These are phyloP conservation scores for Lotmaria passim DNA, from an alignment of 208 protist species.

Conservation along the genomic window DNA sequence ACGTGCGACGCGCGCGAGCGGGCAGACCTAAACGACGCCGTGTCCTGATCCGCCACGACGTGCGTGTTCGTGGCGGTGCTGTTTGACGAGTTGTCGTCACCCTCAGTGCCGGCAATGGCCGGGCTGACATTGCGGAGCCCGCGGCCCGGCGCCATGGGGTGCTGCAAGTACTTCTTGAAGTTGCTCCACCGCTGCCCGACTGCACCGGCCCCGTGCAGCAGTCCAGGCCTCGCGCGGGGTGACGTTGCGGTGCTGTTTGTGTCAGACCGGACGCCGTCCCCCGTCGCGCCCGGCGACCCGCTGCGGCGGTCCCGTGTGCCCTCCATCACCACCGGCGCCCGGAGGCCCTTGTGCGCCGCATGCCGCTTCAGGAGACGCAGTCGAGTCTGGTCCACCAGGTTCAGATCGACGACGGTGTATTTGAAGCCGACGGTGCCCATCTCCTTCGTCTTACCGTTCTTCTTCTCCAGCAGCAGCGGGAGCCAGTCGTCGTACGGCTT, in stretches of 20 bases:
- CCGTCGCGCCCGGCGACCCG: not conserved
- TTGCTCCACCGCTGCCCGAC: conserved; percentile 16
- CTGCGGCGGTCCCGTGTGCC: conserved; percentile 8
- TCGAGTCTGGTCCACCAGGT: conserved; percentile 63
- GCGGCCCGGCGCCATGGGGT: not conserved
- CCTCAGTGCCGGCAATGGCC: not conserved
- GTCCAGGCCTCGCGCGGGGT: not conserved
- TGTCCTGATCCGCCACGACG: conserved; percentile 10
- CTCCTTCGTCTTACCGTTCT: conserved; percentile 32
- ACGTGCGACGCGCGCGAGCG: not conserved
- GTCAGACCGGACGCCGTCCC: not conserved
- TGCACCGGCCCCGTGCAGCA: not conserved
- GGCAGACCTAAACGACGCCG: conserved; percentile 10
- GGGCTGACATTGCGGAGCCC: not conserved
- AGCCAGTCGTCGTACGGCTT: conserved; percentile 77
- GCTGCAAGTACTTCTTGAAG: conserved; percentile 29
- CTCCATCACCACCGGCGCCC: conserved; percentile 10
- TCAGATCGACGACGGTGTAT: conserved; percentile 71
- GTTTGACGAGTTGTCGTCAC: conserved; percentile 10
- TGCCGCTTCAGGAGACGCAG: conserved; percentile 36
- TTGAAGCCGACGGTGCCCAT: conserved; percentile 79
- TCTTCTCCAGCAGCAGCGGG: conserved; percentile 42
- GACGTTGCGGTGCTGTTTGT: not conserved
- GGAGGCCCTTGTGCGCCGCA: not conserved
- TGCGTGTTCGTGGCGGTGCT: conserved; percentile 2